Percentiles rank a stretch among this genome's conserved stretches.
phyloP scores from a whole-genome alignment of 768 basidiomycete species.

The Suillus weaverae region DNA sequence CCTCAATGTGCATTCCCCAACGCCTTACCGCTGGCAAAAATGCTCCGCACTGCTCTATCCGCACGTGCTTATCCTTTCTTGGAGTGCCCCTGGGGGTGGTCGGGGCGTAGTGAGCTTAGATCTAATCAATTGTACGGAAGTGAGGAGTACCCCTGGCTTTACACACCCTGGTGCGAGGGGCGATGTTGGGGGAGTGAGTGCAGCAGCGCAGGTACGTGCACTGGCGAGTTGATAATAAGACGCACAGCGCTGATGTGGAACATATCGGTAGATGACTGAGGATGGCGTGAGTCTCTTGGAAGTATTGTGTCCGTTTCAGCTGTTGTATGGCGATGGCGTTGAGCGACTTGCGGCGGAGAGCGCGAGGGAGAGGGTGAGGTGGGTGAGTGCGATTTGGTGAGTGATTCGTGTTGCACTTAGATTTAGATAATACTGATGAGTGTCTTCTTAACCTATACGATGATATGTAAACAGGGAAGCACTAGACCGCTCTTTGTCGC shows the following conservation, averaged over 20 bases:
- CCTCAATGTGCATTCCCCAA: slow-evolving; percentile 83
- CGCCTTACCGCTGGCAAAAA: slow-evolving; percentile 78
- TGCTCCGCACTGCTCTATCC: slow-evolving; percentile 82
- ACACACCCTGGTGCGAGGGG: slow-evolving; percentile 78
- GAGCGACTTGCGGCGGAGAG: slow-evolving; percentile 90
- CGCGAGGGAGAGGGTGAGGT: slow-evolving; percentile 79
- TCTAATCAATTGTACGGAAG: slow-evolving; percentile 81
- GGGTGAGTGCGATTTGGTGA: slow-evolving; percentile 90
- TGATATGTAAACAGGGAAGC: slow-evolving; percentile 59
- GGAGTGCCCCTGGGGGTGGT: slow-evolving; percentile 82
- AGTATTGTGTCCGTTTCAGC: slow-evolving; percentile 84
- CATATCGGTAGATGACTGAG: slow-evolving; percentile 8
- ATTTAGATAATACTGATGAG: neutral
- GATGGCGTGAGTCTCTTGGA: slow-evolving; percentile 54
- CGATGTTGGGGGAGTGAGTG: slow-evolving; percentile 86
- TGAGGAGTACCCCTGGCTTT: slow-evolving; percentile 80
- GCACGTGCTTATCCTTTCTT: slow-evolving; percentile 82
- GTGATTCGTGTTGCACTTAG: slow-evolving; percentile 24
- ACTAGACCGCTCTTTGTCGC: slow-evolving; percentile 60
- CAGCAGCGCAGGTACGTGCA: slow-evolving; percentile 50
- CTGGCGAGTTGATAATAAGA: slow-evolving; percentile 5
- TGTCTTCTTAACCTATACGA: neutral
- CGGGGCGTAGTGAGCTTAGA: slow-evolving; percentile 86
- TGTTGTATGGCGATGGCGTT: slow-evolving; percentile 87
- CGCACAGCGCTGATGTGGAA: slow-evolving; percentile 21